A percentile compares a stretch with the other conserved stretches of the same genome.
Evolutionary conservation across 106 monocot genomes (phyloP).

Genomic region (Dendrobium huoshanense): DNA sequence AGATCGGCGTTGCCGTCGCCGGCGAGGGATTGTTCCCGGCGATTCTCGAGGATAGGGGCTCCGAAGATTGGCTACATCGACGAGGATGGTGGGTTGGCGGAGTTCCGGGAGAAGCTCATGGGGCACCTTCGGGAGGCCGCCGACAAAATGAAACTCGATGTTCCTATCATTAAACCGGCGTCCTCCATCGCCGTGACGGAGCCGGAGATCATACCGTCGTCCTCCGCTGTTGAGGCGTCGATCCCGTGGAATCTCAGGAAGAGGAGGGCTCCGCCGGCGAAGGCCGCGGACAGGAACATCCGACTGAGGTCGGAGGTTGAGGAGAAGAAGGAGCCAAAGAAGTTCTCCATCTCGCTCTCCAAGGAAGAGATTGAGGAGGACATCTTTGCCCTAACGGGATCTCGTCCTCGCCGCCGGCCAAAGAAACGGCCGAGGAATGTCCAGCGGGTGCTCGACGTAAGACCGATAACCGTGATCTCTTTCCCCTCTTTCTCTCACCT

Average conservation of each 20-base stretch:
- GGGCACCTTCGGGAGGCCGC: constrained; percentile 30
- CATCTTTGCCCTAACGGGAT: constrained; percentile 42
- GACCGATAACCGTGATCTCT: not conserved
- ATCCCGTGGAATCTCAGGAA: constrained; percentile 47
- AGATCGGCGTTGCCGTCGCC: not conserved
- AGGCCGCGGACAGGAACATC: constrained; percentile 3
- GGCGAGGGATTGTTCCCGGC: not conserved
- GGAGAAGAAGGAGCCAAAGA: constrained; percentile 5
- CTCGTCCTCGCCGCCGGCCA: constrained; percentile 34
- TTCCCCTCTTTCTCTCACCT: not conserved
- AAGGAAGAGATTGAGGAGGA: constrained; percentile 58
- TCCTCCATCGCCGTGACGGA: not conserved
- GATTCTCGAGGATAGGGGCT: not conserved
- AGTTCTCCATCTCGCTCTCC: constrained; percentile 33
- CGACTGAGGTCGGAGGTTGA: constrained; percentile 15
- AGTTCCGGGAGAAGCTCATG: constrained; percentile 19
- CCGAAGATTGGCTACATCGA: not conserved
- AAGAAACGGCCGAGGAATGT: constrained; percentile 27
- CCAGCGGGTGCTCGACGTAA: constrained; percentile 49
- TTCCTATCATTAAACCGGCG: not conserved
- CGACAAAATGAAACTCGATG: constrained; percentile 13
- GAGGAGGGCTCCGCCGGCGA: constrained; percentile 12
- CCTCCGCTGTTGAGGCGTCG: not conserved
- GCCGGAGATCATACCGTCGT: not conserved
- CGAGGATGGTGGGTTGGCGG: constrained; percentile 1